Conservation (phyloP, 2,329 filamentous ascomycete species). For the Diaporthe capsici region DNA sequence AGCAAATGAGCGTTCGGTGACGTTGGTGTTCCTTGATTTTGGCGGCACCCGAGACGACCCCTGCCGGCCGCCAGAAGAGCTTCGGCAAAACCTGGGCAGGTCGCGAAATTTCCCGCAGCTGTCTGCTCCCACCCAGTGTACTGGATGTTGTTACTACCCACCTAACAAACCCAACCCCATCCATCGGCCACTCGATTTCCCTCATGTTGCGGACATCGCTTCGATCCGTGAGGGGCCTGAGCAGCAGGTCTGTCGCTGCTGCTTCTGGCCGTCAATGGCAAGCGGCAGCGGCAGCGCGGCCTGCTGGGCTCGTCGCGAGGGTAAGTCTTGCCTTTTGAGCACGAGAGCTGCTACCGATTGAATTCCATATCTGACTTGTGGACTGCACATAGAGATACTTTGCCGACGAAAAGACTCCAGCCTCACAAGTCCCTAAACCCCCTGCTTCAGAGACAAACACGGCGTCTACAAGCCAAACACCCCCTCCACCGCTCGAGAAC, state of each 20-base stretch:
- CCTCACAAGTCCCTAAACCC: conserved; percentile 62
- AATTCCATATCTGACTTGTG: conserved; percentile 40
- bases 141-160: conserved; percentile 23
- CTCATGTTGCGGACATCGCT: conserved; percentile 79
- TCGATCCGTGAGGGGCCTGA: conserved; percentile 73
- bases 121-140: conserved; percentile 16
- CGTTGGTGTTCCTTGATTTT: conserved; percentile 33
- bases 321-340: conserved; percentile 51
- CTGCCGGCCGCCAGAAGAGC: conserved; percentile 39
- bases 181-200: conserved; percentile 61
- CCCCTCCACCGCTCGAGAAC: conserved; percentile 52
- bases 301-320: conserved; percentile 54
- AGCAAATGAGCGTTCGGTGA: conserved; percentile 6
- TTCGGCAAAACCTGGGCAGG: conserved; percentile 41
- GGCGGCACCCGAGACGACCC: conserved; percentile 29
- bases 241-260: conserved; percentile 67
- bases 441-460: conserved; percentile 68
- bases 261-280: conserved; percentile 73
- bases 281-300: conserved; percentile 54
- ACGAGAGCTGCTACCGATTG: conserved; percentile 38
- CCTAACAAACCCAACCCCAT: conserved; percentile 35
- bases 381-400: conserved; percentile 66
- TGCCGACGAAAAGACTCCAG: conserved; percentile 67
- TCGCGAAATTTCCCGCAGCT: conserved; percentile 43
- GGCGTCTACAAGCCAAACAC: conserved; percentile 60